Evolutionary conservation across 192 early-diverging fungal genomes (phyloP).

Genomic region (Mortierella claussenii): DNA sequence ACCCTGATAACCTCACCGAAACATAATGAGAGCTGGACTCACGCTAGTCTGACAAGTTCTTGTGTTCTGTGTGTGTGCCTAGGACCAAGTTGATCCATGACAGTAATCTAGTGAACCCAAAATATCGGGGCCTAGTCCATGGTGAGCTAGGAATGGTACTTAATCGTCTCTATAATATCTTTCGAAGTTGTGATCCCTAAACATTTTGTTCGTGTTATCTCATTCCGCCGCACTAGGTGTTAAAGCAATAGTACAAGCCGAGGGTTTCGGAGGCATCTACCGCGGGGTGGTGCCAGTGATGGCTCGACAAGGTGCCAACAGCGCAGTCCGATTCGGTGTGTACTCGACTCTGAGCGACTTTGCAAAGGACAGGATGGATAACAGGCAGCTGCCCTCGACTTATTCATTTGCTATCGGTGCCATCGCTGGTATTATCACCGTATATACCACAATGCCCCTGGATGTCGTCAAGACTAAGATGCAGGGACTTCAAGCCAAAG

Average conservation of each 20-base stretch:
- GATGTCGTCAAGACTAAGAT: conserved; percentile 96
- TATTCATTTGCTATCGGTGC: conserved; percentile 79
- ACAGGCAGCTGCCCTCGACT: conserved; percentile 59
- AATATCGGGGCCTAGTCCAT: conserved; percentile 83
- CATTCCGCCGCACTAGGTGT: too few species aligned
- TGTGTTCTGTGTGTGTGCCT: not conserved
- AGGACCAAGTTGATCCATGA: conserved; percentile 95
- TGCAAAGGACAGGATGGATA: conserved; percentile 31
- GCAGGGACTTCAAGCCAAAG: conserved; percentile 79
- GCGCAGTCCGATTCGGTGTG: conserved; percentile 88
- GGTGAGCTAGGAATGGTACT: conserved; percentile 54
- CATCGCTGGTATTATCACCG: conserved; percentile 89
- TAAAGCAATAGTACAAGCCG: conserved; percentile 66
- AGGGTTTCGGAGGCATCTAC: conserved; percentile 86
- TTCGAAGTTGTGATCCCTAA: too few species aligned
- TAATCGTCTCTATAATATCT: too few species aligned
- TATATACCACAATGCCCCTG: conserved; percentile 95
- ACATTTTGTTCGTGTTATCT: not conserved
- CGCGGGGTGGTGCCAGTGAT: conserved; percentile 91
- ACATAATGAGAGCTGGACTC: too few species aligned
- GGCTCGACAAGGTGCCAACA: conserved; percentile 94
- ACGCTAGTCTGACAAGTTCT: not conserved
- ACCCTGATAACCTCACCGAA: too few species aligned
- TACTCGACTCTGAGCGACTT: conserved; percentile 76
- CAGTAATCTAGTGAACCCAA: conserved; percentile 72